Conservation (phyloP, 495 filamentous ascomycete genomes). For the Aspergillus affinis region DNA sequence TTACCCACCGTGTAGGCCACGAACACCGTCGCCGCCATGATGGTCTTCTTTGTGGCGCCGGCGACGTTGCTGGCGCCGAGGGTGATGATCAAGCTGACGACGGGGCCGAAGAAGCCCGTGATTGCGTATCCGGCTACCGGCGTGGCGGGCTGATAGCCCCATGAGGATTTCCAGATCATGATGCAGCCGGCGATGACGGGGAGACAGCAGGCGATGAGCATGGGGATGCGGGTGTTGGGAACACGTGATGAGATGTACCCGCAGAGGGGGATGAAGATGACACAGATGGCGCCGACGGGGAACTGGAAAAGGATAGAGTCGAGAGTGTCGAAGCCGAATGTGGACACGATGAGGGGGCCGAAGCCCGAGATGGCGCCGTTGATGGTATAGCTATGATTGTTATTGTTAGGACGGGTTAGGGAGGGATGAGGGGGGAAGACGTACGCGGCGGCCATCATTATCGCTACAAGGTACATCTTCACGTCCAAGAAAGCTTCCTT, state of each 20-base stretch:
- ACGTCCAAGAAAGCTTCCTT: conserved; percentile 48
- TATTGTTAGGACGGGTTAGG: not conserved
- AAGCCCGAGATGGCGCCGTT: conserved; percentile 78
- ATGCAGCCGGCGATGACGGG: conserved; percentile 71
- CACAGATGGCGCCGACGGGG: conserved; percentile 62
- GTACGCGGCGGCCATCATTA: conserved; percentile 59
- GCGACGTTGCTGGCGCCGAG: conserved; percentile 72
- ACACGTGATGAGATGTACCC: conserved; percentile 60
- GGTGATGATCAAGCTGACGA: conserved; percentile 64
- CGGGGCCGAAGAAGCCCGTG: conserved; percentile 68
- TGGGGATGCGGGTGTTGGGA: conserved; percentile 63
- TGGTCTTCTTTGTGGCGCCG: conserved; percentile 75
- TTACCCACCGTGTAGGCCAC: conserved; percentile 73
- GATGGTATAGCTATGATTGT: conserved; percentile 55
- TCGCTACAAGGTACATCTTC: conserved; percentile 52
- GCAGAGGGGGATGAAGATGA: conserved; percentile 63
- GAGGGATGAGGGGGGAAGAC: conserved; percentile 13
- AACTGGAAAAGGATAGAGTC: conserved; percentile 73
- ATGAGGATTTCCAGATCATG: conserved; percentile 72
- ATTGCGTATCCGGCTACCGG: conserved; percentile 69
- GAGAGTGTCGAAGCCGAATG: conserved; percentile 66
- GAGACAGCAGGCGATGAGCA: conserved; percentile 62
- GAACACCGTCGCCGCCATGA: conserved; percentile 70
- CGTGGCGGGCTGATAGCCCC: conserved; percentile 60
- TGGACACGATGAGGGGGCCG: conserved; percentile 71